Base-by-base conservation (phyloP, 768 basidiomycete species). In the Pholiota conissans region DNA sequence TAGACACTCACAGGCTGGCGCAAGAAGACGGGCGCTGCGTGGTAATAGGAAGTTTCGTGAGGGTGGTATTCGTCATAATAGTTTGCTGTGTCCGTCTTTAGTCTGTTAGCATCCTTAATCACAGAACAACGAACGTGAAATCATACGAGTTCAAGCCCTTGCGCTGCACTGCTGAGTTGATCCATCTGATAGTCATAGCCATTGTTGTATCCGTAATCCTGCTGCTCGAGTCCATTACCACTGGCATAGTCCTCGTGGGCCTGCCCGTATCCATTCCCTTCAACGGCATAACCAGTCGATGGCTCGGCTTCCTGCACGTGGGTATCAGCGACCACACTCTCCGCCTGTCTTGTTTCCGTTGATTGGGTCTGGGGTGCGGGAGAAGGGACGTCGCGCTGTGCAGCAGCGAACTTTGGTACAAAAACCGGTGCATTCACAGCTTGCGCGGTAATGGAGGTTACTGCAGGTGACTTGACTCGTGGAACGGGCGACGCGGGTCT, bases 351-450 rank as follows among this genome's bases (percentile, higher is more conserved):
- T 22, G 16, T 26, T 52, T 27, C 29, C 40, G 29, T 7, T 39
- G 55, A 9, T 16, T 14, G 52, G 47, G 20, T 52, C 53, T 26
- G 28, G 69, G 73, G 67, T 50, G 71, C 68, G 9, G 70, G 66
- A 22, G 72, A 63, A 0, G 71, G 60, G 35, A 52, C 51, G 34
- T 62, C 46, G 50, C 55, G 68, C 55, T 63, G 69, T 28, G 70
- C 69, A 24, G 71, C 64, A 8, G 69, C 61, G 26, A 74, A 74
- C 69, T 90, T 92, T 18, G 92, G 91, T 20, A 94, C 84, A 60
- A 94, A 94, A 40, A 93, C 84, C 32, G 92, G 90, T 1, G 91
- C 91, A 68, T 93, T 90, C 53, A 91, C 81, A 3, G 89, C 89
- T 61, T 89, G 83, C 42, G 87, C 79, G 2, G 84, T 79, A 11